Evolutionary conservation across 306 rosid genomes (phyloP), one percentile per base, ranked within the genome.

Genomic region (Casuarina cunninghamiana): DNA sequence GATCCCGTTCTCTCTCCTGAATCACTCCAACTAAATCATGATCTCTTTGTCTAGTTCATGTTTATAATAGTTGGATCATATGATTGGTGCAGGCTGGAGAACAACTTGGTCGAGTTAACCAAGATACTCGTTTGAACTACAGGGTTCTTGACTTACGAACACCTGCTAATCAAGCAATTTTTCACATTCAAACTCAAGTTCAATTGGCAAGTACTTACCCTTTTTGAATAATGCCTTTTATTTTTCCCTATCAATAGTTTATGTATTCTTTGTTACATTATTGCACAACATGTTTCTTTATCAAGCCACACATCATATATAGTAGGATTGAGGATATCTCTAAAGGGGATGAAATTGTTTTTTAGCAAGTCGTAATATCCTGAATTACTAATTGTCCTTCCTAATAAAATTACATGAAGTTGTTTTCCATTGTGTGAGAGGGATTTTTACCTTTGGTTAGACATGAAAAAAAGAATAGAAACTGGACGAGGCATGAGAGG

Each of bases 111-210:
- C 91, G 94, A 4, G 98, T 93, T 21, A 90, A 91, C 88, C 98
- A 91, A 88, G 98, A 93, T 72, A 93, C 98, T 3, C 89, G 98
- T 1, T 73, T 93, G 84, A 91, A 91, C 74, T 71, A 71, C 73
- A 83, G 98, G 78, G 96, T 91, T 6, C 81, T 93, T 41, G 98
- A 93, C 73, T 10, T 90, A 1, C 87, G 98, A 46, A 93, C 92
- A 12, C 91, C 97, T 2, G 97, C 98, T 3, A 91, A 93, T 82
- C 97, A 89, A 83, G 97, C 82, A 35, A 93, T 93, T 75, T 91
- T 93, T 79, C 85, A 86, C 26, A 87, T 93, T 77, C 93, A 90
- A 62, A 63, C 88, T 78, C 88, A 86, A 63, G 90, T 93, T 80
- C 88, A 81, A 75, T 76, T 41, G 35, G 98, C 90, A 81, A 84